phyloP scores from a whole-genome alignment of 495 filamentous ascomycete genomes.

The Apiosordaria backusii region DNA sequence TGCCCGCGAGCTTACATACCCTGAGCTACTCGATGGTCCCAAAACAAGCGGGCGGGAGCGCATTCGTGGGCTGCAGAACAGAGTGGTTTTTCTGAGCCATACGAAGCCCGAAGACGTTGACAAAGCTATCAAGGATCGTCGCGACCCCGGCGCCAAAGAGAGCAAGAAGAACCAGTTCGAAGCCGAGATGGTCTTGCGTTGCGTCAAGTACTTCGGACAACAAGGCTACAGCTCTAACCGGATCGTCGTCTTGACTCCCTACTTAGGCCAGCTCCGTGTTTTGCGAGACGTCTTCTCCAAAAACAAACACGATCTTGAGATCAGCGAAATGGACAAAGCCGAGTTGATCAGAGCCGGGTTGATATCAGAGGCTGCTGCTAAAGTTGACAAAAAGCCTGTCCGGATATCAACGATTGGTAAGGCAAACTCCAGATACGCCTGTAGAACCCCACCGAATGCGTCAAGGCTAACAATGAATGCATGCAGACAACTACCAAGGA shows the following conservation, averaged over 20 bases:
- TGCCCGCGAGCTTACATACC: constrained; percentile 60
- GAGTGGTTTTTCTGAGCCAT: constrained; percentile 68
- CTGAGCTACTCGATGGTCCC: constrained; percentile 56
- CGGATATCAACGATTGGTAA: constrained; percentile 65
- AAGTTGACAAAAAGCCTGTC: constrained; percentile 49
- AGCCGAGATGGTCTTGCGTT: constrained; percentile 62
- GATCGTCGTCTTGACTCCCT: constrained; percentile 71
- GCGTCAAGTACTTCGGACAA: constrained; percentile 68
- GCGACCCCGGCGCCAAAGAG: constrained; percentile 46
- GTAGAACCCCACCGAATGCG: neutral
- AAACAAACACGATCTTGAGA: constrained; percentile 50
- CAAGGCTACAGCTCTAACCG: constrained; percentile 69
- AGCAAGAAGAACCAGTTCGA: constrained; percentile 68
- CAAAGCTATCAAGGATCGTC: constrained; percentile 44
- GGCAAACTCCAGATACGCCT: neutral
- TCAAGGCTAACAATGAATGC: neutral
- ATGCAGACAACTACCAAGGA: constrained; percentile 72
- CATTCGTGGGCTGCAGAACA: constrained; percentile 57
- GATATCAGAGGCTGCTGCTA: constrained; percentile 51
- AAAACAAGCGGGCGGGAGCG: constrained; percentile 48
- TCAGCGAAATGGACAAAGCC: constrained; percentile 67
- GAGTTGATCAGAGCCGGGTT: constrained; percentile 67
- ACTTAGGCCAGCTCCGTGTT: constrained; percentile 63
- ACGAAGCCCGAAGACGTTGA: constrained; percentile 47
- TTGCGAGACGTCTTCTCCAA: constrained; percentile 49